phyloP scores from a whole-genome alignment of 225 moss, liverwort and hornwort genomes.

The Bryum argenteum region DNA sequence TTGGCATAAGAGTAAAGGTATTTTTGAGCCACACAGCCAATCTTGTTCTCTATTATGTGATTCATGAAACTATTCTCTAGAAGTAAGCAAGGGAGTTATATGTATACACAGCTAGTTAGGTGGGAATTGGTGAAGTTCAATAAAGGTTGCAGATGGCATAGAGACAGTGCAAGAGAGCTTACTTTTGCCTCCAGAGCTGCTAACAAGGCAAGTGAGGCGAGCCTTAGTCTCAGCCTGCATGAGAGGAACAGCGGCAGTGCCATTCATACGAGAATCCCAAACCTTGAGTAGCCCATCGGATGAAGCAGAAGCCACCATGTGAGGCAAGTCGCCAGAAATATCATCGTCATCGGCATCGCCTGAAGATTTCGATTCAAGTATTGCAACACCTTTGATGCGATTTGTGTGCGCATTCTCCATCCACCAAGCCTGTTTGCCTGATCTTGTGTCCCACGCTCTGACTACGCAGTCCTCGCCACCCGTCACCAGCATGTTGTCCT shows the following conservation, averaged over 20 bases:
- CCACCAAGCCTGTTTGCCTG: conserved; percentile 67
- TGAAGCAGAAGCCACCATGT: conserved; percentile 79
- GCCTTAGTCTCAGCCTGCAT: conserved; percentile 84
- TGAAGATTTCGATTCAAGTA: conserved; percentile 55
- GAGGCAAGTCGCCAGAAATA: conserved; percentile 49
- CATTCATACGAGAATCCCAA: conserved; percentile 85
- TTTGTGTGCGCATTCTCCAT: conserved; percentile 83
- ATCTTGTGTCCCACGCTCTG: conserved; percentile 81
- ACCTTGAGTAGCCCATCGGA: conserved; percentile 89
- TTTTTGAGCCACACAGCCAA: no score
- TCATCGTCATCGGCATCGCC: conserved; percentile 32
- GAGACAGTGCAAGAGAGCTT: conserved; percentile 13
- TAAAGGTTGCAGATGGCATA: neutral
- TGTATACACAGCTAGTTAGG: no score
- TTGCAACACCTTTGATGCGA: conserved; percentile 80
- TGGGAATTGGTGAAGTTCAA: no score
- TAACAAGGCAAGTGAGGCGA: conserved; percentile 86
- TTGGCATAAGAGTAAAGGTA: no score
- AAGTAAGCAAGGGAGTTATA: no score
- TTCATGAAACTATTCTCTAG: no score
- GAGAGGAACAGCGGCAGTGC: conserved; percentile 43
- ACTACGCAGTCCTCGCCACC: conserved; percentile 81
- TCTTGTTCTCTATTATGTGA: no score
- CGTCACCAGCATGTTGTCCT: conserved; percentile 81
- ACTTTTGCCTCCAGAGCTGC: conserved; percentile 72